phyloP scores from a whole-genome alignment of 139 green algal genomes.

The Tetraselmis chui region DNA sequence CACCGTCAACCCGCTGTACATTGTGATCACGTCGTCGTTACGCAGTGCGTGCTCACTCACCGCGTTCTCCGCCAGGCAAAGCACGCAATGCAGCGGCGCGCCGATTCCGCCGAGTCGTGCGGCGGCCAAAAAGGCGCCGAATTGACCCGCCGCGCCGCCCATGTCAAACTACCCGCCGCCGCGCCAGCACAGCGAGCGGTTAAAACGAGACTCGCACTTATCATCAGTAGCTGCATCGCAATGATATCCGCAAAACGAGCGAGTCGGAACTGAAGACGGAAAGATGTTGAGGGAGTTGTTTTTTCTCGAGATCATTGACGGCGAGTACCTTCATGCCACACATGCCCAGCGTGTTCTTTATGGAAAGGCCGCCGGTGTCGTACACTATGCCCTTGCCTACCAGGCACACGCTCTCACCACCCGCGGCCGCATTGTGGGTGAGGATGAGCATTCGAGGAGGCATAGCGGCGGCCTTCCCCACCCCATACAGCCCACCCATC shows the following conservation, averaged over 20 bases:
- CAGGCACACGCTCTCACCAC: conserved; percentile 5
- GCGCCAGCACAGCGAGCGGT: too few relatives aligned
- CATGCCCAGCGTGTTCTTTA: conserved; percentile 20
- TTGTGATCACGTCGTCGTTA: conserved; percentile 4
- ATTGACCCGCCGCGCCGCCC: conserved; percentile 30
- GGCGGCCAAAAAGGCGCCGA: conserved; percentile 31
- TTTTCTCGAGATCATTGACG: too few relatives aligned
- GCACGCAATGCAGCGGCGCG: not conserved
- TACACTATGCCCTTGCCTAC: conserved; percentile 30
- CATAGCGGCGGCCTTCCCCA: conserved; percentile 6
- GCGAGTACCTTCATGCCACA: conserved; percentile 8
- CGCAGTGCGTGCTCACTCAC: not conserved
- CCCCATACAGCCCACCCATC: not conserved
- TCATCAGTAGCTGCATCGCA: too few relatives aligned
- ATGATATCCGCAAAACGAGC: too few relatives aligned
- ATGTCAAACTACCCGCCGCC: conserved; percentile 31
- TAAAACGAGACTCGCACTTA: too few relatives aligned
- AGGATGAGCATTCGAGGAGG: not conserved
- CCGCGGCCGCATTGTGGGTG: not conserved
- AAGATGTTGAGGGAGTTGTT: too few relatives aligned
- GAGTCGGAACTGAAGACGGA: too few relatives aligned
- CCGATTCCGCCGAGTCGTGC: not conserved
- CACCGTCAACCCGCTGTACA: conserved; percentile 1
- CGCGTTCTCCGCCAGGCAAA: conserved; percentile 3
- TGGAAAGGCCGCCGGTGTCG: conserved; percentile 27